These are phyloP conservation scores for Angomonas deanei DNA, from an alignment of 208 protist genomes.

Conservation along the genomic window DNA sequence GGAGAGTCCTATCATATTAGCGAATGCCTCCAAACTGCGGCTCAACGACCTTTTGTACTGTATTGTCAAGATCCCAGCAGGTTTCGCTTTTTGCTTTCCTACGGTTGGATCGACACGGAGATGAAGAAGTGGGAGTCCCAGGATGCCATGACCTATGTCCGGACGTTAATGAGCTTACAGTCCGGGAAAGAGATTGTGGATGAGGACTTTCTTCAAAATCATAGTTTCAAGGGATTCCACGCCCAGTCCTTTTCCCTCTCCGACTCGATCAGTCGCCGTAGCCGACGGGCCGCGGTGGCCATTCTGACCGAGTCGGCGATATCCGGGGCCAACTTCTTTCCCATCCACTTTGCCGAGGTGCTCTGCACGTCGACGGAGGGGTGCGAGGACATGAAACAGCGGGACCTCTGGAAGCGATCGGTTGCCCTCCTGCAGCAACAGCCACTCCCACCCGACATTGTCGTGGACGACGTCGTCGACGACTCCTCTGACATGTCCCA, in stretches of 20 bases:
- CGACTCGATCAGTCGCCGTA: constrained; percentile 6
- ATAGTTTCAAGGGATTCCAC: constrained; percentile 2
- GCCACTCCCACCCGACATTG: constrained; percentile 65
- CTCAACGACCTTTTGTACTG: constrained; percentile 73
- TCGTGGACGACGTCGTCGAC: constrained; percentile 40
- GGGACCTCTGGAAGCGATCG: constrained; percentile 72
- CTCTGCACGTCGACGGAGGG: constrained; percentile 74
- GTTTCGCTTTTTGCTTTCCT: constrained; percentile 81
- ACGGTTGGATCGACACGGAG: constrained; percentile 83
- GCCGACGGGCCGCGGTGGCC: constrained; percentile 13
- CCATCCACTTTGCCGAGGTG: constrained; percentile 73
- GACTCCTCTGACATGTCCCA: constrained; percentile 31
- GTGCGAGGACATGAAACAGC: constrained; percentile 76
- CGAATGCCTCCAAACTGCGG: constrained; percentile 56
- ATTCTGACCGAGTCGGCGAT: constrained; percentile 28
- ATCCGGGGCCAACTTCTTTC: constrained; percentile 53
- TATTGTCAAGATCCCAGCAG: constrained; percentile 62
- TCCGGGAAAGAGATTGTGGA: constrained; percentile 11
- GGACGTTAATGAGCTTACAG: constrained; percentile 52
- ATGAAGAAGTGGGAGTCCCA: constrained; percentile 71
- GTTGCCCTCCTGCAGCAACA: constrained; percentile 62
- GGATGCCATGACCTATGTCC: constrained; percentile 49
- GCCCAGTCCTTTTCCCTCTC: constrained; percentile 14
- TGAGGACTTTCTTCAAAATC: background rate
- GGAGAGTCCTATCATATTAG: constrained; percentile 72